Evolutionary conservation across 2,329 filamentous ascomycete species (phyloP).

Genomic region (Colletotrichum horii): DNA sequence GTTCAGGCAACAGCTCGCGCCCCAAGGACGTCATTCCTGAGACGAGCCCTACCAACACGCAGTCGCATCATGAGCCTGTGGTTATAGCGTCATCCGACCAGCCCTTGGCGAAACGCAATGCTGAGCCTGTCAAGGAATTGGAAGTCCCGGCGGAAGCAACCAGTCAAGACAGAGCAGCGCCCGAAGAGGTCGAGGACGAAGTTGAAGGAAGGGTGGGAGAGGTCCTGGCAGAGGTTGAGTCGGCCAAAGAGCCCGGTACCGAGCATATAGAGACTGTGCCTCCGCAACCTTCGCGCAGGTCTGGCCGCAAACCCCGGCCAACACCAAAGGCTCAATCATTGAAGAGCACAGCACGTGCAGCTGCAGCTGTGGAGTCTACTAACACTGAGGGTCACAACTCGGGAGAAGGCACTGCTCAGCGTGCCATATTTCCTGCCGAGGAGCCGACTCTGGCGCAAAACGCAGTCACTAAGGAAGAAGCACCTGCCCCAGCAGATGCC

Average conservation of each 20-base stretch:
- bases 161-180: neutral
- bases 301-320: conserved; percentile 7
- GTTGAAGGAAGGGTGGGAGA: neutral
- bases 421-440: neutral
- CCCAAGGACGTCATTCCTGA: conserved; percentile 31
- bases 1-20: conserved; percentile 17
- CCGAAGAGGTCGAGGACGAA: neutral
- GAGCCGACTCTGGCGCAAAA: neutral
- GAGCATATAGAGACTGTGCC: neutral
- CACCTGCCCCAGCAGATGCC: neutral
- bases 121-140: neutral
- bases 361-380: neutral
- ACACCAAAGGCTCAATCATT: conserved; percentile 5
- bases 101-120: neutral
- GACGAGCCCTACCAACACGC: conserved; percentile 31
- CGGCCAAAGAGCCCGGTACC: neutral
- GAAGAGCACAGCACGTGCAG: neutral
- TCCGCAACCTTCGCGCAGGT: conserved; percentile 5
- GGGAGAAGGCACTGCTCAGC: neutral
- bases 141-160: neutral
- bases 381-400: neutral
- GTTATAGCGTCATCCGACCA: neutral
- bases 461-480: neutral
- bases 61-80: neutral
- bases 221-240: neutral